phyloP scores from a whole-genome alignment of 108 stramenopile genomes.

The Craspedostauros australis region DNA sequence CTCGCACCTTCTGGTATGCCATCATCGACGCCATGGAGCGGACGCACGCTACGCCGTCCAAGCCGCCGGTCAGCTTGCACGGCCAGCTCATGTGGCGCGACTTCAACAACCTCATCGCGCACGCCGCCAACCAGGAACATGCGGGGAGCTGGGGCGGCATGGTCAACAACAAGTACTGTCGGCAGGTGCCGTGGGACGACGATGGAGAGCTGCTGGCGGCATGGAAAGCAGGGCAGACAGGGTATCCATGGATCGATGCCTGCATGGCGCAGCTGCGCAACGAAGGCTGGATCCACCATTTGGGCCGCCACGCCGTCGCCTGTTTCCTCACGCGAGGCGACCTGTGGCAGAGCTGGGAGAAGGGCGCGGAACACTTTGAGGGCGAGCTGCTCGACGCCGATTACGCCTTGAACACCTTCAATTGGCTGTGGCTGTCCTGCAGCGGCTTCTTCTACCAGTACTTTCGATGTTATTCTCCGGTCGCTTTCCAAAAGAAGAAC shows the following conservation, averaged over 20 bases:
- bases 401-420: slow-evolving; percentile 91
- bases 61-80: slow-evolving; percentile 91
- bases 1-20: slow-evolving; percentile 57
- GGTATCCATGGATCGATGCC: slow-evolving; percentile 97
- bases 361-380: slow-evolving; percentile 82
- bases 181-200: slow-evolving; percentile 85
- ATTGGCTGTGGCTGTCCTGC: slow-evolving; percentile 95
- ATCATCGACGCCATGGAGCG: slow-evolving; percentile 30
- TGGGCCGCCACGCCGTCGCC: slow-evolving; percentile 92
- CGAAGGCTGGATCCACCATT: slow-evolving; percentile 96
- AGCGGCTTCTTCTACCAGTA: slow-evolving; percentile 89
- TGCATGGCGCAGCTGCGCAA: slow-evolving; percentile 88
- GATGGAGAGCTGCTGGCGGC: slow-evolving; percentile 57
- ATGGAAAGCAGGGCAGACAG: slow-evolving; percentile 90
- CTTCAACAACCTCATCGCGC: slow-evolving; percentile 84
- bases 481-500: slow-evolving; percentile 88
- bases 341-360: slow-evolving; percentile 93
- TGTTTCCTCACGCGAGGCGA: slow-evolving; percentile 98
- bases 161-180: slow-evolving; percentile 64
- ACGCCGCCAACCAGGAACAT: slow-evolving; percentile 45
- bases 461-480: slow-evolving; percentile 92
- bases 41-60: slow-evolving; percentile 36
- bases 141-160: slow-evolving; percentile 65
- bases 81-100: slow-evolving; percentile 96
- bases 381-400: slow-evolving; percentile 89